phyloP scores from a whole-genome alignment of 2,329 filamentous ascomycete genomes.

The Calonectria ilicicola region DNA sequence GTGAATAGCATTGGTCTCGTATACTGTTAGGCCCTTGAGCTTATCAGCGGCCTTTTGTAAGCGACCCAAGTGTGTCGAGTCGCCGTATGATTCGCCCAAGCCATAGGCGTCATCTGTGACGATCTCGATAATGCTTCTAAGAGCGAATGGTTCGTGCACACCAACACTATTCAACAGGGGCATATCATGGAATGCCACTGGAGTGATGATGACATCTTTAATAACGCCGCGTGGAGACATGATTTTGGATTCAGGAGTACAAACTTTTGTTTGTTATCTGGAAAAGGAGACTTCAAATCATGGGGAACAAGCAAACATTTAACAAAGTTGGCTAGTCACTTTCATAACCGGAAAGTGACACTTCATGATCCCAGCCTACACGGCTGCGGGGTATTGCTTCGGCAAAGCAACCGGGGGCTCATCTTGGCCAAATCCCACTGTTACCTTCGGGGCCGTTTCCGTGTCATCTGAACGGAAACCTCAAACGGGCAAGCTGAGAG shows the following conservation, averaged over 20 bases:
- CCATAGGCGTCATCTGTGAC: conserved; percentile 50
- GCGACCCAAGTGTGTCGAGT: conserved; percentile 50
- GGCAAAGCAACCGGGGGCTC: neutral
- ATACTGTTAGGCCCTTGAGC: conserved; percentile 46
- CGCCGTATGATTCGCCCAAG: conserved; percentile 55
- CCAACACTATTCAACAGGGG: conserved; percentile 57
- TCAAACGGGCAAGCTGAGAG: neutral
- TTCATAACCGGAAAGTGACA: neutral
- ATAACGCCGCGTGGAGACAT: conserved; percentile 48
- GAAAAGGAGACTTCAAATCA: neutral
- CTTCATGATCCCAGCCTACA: neutral
- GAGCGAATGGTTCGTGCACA: conserved; percentile 56
- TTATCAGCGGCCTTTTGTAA: conserved; percentile 46
- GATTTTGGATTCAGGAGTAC: neutral
- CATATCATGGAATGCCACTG: conserved; percentile 59
- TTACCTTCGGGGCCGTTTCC: neutral
- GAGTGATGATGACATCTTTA: conserved; percentile 54
- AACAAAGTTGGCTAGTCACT: neutral
- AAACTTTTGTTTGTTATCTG: neutral
- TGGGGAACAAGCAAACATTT: neutral
- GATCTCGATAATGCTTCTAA: conserved; percentile 56
- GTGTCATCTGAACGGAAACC: neutral
- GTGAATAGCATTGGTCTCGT: conserved; percentile 85
- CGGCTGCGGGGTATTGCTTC: neutral
- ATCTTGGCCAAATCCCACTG: neutral